A percentile compares a stretch with the other conserved stretches of the same genome.
These are phyloP conservation scores for Lantana camara DNA, from an alignment of 257 asterid genomes.

Conservation along the genomic window DNA sequence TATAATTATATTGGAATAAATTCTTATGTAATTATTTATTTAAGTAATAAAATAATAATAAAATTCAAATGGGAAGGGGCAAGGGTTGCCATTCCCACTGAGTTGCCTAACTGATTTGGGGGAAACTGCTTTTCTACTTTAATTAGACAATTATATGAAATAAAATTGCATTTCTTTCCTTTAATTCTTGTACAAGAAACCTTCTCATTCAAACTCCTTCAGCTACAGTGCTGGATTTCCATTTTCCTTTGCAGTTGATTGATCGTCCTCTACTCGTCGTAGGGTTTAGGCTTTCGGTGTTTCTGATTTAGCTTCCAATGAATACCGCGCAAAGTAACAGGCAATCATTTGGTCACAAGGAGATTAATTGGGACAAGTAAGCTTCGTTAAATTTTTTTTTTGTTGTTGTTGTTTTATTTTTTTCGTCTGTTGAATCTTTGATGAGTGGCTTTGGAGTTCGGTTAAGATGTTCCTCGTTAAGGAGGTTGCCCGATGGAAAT, in stretches of 20 bases:
- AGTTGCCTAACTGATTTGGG: too few species aligned
- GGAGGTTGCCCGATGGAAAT: background rate
- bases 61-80: background rate
- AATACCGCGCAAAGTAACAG: constrained; percentile 46
- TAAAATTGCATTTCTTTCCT: background rate
- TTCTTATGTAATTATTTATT: too few species aligned
- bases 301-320: constrained; percentile 38
- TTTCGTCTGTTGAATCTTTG: background rate
- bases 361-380: constrained; percentile 91
- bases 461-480: background rate
- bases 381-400: constrained; percentile 30
- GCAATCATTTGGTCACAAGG: constrained; percentile 54
- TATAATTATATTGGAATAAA: too few species aligned
- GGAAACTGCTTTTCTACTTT: background rate
- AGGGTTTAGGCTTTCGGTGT: constrained; percentile 26
- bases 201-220: background rate
- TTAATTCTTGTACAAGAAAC: constrained; percentile 18
- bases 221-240: too few species aligned
- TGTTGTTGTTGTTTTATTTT: background rate
- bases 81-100: background rate
- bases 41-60: too few species aligned
- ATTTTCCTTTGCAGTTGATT: background rate
- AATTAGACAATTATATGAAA: background rate
- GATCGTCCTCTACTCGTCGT: constrained; percentile 8
- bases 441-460: background rate